Conservation (phyloP, 345 rosid species). For the thale cress (Arabidopsis thaliana) region TAIR10.1 NC_003071.7:7336501-7337000, state of each 20-base stretch:
- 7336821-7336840: constrained; percentile 6
- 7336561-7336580: not conserved
- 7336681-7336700: not conserved
- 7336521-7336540: constrained; percentile 25
- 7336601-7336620: constrained; percentile 12
- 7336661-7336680: constrained; percentile 12
- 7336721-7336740: constrained; percentile 9
- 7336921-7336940: constrained; percentile 93
- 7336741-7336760: not conserved
- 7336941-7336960: constrained; percentile 97
- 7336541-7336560: constrained; percentile 16
- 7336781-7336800: not conserved
- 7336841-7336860: constrained; percentile 22
- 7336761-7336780: constrained; percentile 1
- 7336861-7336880: constrained; percentile 27
- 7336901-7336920: constrained; percentile 99
- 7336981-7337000: constrained; percentile 44
- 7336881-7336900: constrained; percentile 80
- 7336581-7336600: constrained; percentile 1
- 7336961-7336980: constrained; percentile 71
- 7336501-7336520: constrained; percentile 2
- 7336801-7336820: constrained; percentile 22
- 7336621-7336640: constrained; percentile 18
- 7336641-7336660: constrained; percentile 8
- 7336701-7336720: not conserved